These are phyloP conservation scores for Trametes pubescens DNA, from an alignment of 1,284 basidiomycete species.

Conservation along the genomic window DNA sequence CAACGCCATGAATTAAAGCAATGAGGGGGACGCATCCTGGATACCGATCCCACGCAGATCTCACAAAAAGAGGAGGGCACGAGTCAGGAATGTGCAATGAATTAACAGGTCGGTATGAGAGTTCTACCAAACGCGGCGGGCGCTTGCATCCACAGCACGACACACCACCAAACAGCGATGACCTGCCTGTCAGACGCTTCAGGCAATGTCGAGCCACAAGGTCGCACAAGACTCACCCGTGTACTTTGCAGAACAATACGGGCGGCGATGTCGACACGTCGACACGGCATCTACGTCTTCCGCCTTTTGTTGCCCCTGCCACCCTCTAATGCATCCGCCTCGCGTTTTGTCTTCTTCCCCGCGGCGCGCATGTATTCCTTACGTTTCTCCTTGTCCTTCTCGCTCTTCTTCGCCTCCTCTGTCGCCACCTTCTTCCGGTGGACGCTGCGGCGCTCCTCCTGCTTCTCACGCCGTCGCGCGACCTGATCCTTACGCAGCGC, in stretches of 20 bases:
- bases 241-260: background rate
- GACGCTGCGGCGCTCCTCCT: slow-evolving; percentile 72
- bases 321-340: slow-evolving; percentile 66
- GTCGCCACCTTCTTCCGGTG: slow-evolving; percentile 75
- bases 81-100: no score
- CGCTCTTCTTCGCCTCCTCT: slow-evolving; percentile 71
- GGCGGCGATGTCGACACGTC: background rate
- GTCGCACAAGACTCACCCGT: background rate
- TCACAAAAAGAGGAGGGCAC: background rate
- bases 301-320: slow-evolving; percentile 55
- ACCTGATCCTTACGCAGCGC: slow-evolving; percentile 92
- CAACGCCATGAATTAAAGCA: background rate
- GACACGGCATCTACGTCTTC: slow-evolving; percentile 25
- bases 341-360: slow-evolving; percentile 78
- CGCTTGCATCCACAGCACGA: slow-evolving; percentile 6
- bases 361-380: slow-evolving; percentile 81
- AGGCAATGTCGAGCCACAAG: background rate
- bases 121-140: background rate
- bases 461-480: slow-evolving; percentile 81
- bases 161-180: background rate
- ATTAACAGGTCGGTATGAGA: background rate
- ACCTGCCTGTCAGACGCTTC: background rate
- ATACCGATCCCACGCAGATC: background rate
- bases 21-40: background rate
- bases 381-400: slow-evolving; percentile 82